phyloP scores from a whole-genome alignment of 2,329 filamentous ascomycete genomes.

The Fusarium guadeloupense region DNA sequence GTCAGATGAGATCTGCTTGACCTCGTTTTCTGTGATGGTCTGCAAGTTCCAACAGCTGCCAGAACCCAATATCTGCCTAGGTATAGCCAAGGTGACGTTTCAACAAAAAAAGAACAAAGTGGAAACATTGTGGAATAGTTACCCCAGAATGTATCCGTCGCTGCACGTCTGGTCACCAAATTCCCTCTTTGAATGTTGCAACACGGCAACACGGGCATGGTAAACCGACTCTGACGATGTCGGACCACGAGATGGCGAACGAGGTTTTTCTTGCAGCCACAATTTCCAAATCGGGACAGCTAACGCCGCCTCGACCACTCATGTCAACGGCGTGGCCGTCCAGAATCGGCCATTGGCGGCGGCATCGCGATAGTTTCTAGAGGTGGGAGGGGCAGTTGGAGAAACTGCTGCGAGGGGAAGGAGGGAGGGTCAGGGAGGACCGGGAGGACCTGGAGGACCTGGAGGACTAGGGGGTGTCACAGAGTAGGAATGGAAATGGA shows the following conservation, averaged over 20 bases:
- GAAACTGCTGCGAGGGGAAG: conserved; percentile 9
- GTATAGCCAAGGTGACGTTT: conserved; percentile 1
- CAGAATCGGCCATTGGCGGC: conserved; percentile 20
- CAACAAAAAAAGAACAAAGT: conserved; percentile 9
- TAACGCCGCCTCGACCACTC: conserved; percentile 23
- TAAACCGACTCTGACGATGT: conserved; percentile 15
- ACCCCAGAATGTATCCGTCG: conserved; percentile 6
- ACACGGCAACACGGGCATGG: neutral
- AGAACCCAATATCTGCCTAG: neutral
- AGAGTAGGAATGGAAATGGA: neutral
- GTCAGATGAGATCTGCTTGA: conserved; percentile 25
- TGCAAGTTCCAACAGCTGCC: conserved; percentile 5
- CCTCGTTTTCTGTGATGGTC: conserved; percentile 21
- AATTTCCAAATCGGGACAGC: conserved; percentile 27
- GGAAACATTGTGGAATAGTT: conserved; percentile 12
- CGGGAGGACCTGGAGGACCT: too few relatives aligned
- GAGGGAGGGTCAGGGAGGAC: conserved; percentile 6
- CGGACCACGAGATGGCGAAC: conserved; percentile 12
- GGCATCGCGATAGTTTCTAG: conserved; percentile 25
- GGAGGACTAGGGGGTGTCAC: conserved; percentile 22
- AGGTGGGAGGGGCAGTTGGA: conserved; percentile 38
- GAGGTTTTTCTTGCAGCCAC: conserved; percentile 22
- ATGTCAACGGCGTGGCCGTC: conserved; percentile 26
- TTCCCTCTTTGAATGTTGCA: conserved; percentile 21
- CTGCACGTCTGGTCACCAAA: conserved; percentile 17